A percentile compares a stretch with the other conserved stretches of the same genome.
phyloP scores from a whole-genome alignment of 2,329 filamentous ascomycete species.

The Pyricularia pennisetigena region DNA sequence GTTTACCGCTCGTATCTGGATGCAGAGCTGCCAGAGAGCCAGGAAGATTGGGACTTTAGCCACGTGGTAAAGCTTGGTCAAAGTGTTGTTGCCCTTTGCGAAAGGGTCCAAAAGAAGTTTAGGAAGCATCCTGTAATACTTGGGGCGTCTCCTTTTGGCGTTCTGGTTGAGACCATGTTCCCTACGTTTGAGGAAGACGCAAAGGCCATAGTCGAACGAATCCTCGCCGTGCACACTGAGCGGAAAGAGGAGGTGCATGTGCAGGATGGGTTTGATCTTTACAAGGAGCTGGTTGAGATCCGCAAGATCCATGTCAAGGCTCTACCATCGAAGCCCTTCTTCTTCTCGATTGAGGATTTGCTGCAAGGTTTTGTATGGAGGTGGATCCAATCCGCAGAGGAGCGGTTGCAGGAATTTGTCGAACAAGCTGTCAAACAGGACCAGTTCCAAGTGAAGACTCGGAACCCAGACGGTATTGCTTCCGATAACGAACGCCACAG shows the following conservation, averaged over 20 bases:
- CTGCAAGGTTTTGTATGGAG: conserved; percentile 92
- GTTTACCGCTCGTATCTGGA: conserved; percentile 73
- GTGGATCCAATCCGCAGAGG: conserved; percentile 78
- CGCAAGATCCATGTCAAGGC: conserved; percentile 69
- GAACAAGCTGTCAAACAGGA: conserved; percentile 89
- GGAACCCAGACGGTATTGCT: conserved; percentile 51
- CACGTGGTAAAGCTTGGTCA: conserved; percentile 87
- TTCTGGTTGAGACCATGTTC: conserved; percentile 74
- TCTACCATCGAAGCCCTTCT: conserved; percentile 65
- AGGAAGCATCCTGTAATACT: conserved; percentile 79
- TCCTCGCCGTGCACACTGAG: conserved; percentile 63
- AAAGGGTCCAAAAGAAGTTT: conserved; percentile 89
- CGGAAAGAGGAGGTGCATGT: conserved; percentile 69
- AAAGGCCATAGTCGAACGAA: conserved; percentile 71
- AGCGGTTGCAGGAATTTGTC: conserved; percentile 72
- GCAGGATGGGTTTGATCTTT: conserved; percentile 89
- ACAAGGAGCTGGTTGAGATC: conserved; percentile 79
- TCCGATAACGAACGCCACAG: conserved; percentile 83
- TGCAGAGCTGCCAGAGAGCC: conserved; percentile 67
- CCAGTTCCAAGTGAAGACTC: conserved; percentile 64
- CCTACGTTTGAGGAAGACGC: conserved; percentile 88
- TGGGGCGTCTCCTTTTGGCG: conserved; percentile 55
- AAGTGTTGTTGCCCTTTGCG: conserved; percentile 72
- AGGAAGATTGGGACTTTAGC: conserved; percentile 80
- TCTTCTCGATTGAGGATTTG: conserved; percentile 77